Evolutionary conservation across 345 rosid genomes (phyloP), one percentile per base, ranked within the genome.

Genomic region (Eucalyptus dawsonii): DNA sequence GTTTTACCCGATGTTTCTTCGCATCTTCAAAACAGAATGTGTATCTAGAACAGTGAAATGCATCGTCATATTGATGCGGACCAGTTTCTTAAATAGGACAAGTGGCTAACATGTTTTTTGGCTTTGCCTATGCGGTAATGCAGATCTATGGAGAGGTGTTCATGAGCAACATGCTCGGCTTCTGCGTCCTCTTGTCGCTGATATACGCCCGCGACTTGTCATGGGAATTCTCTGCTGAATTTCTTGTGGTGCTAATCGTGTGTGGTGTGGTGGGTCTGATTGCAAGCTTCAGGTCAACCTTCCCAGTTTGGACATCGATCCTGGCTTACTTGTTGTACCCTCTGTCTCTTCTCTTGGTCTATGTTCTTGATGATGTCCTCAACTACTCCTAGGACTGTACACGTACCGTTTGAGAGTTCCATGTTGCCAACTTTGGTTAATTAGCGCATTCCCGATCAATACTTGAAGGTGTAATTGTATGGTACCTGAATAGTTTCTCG

Each of bases 141-240:
- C 90, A 92, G 94, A 92, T 93, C n/a, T 93, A 93, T 51, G 92
- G 92, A 50, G 92, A 90, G 14, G 94, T 90, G 80, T 90, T 92
- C 87, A 91, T 92, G 94, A 92, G 89, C 91, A 92, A 93, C 34
- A 42, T 86, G 22, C 81, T 88, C 9, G 92, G 93, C 3, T 72
- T 92, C 9, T 65, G 89, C 9, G 90, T 91, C 8, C 86, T 93
- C 16, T 14, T 91, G 86, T 91, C 88, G 16, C 90, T 93, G 3
- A 88, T 93, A 6, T 92, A 91, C 86, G 86, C 72, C 42, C 92
- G 93, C 12, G 92, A 88, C 31, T 29, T 93, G 51, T 47, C 87
- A 31, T 93, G 94, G 94, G 91, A 90, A 34, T 92, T 90, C 90
- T 92, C 93, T 8, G 93, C 91, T 14, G 93, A 93, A 90, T 81